Conservation (phyloP, 495 filamentous ascomycete genomes). For the Jackrogersella minutella region DNA sequence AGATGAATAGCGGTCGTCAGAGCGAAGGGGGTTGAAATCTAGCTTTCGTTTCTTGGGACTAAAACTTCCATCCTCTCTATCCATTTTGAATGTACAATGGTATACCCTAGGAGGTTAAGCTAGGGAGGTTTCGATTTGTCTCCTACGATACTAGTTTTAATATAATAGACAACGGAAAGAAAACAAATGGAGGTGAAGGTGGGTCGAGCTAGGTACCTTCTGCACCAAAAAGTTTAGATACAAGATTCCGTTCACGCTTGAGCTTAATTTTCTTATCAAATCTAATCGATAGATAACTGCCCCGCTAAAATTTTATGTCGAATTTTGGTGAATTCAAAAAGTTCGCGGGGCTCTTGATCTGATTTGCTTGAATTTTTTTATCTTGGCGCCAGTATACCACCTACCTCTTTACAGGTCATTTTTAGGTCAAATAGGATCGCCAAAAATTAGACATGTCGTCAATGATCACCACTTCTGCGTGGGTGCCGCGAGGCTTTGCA, state of each 20-base stretch:
- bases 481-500: slow-evolving; percentile 94
- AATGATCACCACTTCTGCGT: slow-evolving; percentile 94
- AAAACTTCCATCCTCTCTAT: slow-evolving; percentile 54
- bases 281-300: slow-evolving; percentile 39
- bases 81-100: slow-evolving; percentile 40
- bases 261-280: slow-evolving; percentile 1
- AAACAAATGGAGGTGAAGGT: slow-evolving; percentile 18
- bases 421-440: not conserved
- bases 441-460: slow-evolving; percentile 42
- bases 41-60: slow-evolving; percentile 70
- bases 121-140: not conserved
- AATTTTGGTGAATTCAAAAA: slow-evolving; percentile 39
- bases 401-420: not conserved
- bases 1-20: slow-evolving; percentile 64
- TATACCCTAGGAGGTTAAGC: not conserved
- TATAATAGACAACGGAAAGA: slow-evolving; percentile 7
- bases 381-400: not conserved
- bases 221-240: no score
- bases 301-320: slow-evolving; percentile 41
- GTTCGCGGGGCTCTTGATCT: slow-evolving; percentile 39
- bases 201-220: no score
- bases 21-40: slow-evolving; percentile 64
- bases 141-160: not conserved
- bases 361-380: slow-evolving; percentile 7
- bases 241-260: no score